Evolutionary conservation across 2,329 filamentous ascomycete species (phyloP), one percentile per base, ranked within the genome.

Genomic region (Venturia asperata): DNA sequence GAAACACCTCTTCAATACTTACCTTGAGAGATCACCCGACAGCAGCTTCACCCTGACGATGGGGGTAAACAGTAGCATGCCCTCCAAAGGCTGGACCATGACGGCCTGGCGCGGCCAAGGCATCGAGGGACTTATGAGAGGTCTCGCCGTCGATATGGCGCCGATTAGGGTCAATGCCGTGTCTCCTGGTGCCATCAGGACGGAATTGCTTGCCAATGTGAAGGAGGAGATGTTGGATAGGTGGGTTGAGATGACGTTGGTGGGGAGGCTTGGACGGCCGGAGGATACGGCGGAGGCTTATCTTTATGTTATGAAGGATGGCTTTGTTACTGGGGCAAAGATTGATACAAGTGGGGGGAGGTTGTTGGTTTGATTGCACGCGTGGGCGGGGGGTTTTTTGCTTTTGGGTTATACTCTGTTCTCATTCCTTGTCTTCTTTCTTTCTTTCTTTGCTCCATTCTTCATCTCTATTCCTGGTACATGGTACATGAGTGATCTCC

Each of bases 121-220:
- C 0, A 67, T 84, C 9, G 77, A 84, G 61, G 79, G 81, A 2
- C 77, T 88, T 71, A 77, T 79, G 3, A 77, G 82, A 1, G 80
- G 78, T 3, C 74, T 90, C 42, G 87, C 86, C 1, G 69, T 88
- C 41, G 86, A 89, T 69, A 70, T 90, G 66, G 80, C 80, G 67
- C 87, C 87, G 0, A 74, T 88, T 10, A 76, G 87, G 2, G 85
- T 88, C 34, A 90, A 90, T 71, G 70, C 81, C 0, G 83, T 89
- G 1, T 77, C 74, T 63, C 85, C 85, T 0, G 87, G 86, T 0
- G 75, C 78, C 0, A 77, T 80, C 39, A 72, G 78, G 43, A 81
- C 79, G 15, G 75, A 76, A 68, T 66, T 80, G 10, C 80, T 78
- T 77, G 39, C 37, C 19, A 34, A 34, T 34, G 30, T 64, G 10